Evolutionary conservation across 1,284 basidiomycete genomes (phyloP).

Genomic region (Naganishia albida): DNA sequence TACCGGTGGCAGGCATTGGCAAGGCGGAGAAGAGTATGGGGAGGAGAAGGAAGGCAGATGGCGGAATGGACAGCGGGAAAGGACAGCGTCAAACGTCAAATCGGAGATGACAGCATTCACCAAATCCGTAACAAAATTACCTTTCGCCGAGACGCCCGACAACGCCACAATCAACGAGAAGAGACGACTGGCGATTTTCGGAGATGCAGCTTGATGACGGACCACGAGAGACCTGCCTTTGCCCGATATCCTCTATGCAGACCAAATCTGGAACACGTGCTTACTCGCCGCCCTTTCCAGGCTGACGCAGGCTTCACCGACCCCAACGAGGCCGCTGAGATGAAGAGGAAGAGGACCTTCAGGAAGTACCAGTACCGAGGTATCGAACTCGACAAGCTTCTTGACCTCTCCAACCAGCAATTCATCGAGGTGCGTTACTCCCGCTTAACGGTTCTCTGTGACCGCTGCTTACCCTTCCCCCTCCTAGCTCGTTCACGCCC

Average conservation of each 20-base stretch:
- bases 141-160: no score
- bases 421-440: conserved; percentile 56
- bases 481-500: conserved; percentile 89
- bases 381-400: conserved; percentile 92
- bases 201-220: no score
- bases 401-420: conserved; percentile 94
- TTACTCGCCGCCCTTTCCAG: conserved; percentile 43
- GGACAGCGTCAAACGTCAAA: not conserved
- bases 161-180: not conserved
- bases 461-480: conserved; percentile 8
- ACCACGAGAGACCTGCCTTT: not conserved
- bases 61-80: not conserved
- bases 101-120: no score
- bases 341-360: conserved; percentile 98
- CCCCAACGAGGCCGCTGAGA: conserved; percentile 82
- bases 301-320: conserved; percentile 80
- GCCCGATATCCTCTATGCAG: not conserved
- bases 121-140: no score
- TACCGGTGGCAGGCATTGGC: not conserved
- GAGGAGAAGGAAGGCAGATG: not conserved
- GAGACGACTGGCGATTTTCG: no score
- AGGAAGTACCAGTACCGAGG: conserved; percentile 99
- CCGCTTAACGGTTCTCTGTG: not conserved
- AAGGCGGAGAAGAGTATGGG: not conserved
- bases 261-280: not conserved